A percentile compares a stretch with the other conserved stretches of the same genome.
phyloP scores from a whole-genome alignment of 2,329 filamentous ascomycete genomes.

The Alternaria longipes region DNA sequence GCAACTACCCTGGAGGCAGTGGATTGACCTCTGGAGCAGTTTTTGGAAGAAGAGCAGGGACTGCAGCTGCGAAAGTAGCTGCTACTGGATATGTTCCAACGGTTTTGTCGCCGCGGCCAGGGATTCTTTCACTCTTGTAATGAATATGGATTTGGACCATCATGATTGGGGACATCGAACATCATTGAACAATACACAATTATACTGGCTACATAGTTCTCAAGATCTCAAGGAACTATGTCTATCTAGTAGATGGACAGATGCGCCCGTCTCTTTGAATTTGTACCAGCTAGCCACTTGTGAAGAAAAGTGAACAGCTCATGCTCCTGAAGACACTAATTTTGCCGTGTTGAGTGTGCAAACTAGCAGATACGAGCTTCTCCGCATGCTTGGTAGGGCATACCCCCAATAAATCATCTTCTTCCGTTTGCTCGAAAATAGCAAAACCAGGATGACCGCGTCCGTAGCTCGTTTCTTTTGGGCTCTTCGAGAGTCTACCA shows the following conservation, averaged over 20 bases:
- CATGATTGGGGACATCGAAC: neutral
- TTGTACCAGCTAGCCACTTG: neutral
- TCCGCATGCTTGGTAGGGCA: neutral
- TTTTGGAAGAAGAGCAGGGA: conserved; percentile 58
- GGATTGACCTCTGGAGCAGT: conserved; percentile 68
- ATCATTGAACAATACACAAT: too few relatives aligned
- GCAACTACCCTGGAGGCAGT: conserved; percentile 70
- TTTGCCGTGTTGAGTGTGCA: neutral
- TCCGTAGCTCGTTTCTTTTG: too few relatives aligned
- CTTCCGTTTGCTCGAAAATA: neutral
- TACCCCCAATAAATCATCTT: neutral
- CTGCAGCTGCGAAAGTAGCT: conserved; percentile 30
- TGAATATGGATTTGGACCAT: neutral
- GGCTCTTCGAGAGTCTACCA: too few relatives aligned
- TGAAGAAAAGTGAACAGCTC: neutral
- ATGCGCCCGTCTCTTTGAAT: neutral
- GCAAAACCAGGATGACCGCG: neutral
- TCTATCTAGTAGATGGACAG: too few relatives aligned
- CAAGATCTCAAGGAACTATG: too few relatives aligned
- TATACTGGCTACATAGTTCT: too few relatives aligned
- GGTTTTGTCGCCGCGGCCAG: neutral
- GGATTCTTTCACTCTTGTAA: neutral
- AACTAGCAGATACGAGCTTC: neutral
- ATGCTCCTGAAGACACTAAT: too few relatives aligned
- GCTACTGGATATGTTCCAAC: neutral